Conservation (phyloP, 495 filamentous ascomycete species). For the Aspergillus avenaceus region DNA sequence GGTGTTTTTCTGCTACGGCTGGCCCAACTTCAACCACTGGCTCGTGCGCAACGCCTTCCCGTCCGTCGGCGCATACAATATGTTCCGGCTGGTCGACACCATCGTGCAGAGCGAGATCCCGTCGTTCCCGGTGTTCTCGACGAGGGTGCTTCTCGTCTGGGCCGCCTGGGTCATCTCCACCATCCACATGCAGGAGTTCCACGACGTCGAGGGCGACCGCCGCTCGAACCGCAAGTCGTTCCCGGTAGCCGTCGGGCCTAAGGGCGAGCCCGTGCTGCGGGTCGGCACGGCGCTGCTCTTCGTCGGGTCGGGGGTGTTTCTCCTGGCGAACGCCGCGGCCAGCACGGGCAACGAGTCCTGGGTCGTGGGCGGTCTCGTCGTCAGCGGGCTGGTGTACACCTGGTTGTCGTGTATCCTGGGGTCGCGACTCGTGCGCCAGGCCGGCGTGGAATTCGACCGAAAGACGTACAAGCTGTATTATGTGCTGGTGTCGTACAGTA, state of each 20-base stretch:
- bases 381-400: neutral
- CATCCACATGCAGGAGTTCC: constrained; percentile 19
- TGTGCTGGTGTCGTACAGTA: neutral
- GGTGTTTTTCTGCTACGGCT: constrained; percentile 5
- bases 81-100: constrained; percentile 6
- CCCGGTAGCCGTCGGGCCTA: neutral
- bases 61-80: constrained; percentile 8
- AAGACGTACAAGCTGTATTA: constrained; percentile 1
- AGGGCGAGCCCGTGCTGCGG: neutral
- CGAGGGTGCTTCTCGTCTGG: neutral
- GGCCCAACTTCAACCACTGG: constrained; percentile 12
- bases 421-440: neutral
- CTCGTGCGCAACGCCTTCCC: constrained; percentile 13
- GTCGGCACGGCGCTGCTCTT: neutral
- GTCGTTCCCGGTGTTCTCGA: neutral
- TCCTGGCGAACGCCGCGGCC: neutral
- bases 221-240: neutral
- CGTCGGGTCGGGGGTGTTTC: neutral
- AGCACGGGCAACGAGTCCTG: neutral
- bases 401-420: neutral
- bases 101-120: neutral
- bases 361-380: neutral
- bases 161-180: constrained; percentile 10
- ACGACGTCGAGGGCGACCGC: constrained; percentile 14
- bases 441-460: neutral